A percentile compares a stretch with the other conserved stretches of the same genome.
phyloP scores from a whole-genome alignment of 2,329 filamentous ascomycete genomes.

The Truncatella angustata region DNA sequence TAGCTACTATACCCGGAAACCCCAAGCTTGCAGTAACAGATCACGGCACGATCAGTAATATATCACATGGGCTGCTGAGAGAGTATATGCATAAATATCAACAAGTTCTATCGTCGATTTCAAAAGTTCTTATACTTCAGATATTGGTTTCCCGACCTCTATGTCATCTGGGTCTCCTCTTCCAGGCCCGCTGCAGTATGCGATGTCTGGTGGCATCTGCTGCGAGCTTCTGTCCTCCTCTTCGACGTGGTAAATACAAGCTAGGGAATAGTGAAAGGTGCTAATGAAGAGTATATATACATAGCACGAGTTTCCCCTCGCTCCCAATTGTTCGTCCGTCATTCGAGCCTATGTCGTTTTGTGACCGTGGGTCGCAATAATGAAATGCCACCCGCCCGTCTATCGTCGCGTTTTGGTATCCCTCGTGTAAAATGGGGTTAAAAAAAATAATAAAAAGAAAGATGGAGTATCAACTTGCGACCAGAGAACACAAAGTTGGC shows the following conservation, averaged over 20 bases:
- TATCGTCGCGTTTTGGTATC: conserved; percentile 28
- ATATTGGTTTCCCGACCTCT: neutral
- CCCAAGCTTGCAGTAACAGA: no score
- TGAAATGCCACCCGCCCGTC: conserved; percentile 17
- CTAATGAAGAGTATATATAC: conserved; percentile 10
- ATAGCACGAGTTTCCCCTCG: neutral
- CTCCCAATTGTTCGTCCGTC: neutral
- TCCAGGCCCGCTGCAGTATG: no score
- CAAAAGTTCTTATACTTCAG: neutral
- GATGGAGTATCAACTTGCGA: conserved; percentile 10
- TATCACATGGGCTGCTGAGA: no score
- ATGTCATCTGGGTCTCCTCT: neutral
- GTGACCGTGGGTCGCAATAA: conserved; percentile 16
- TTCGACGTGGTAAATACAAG: conserved; percentile 13
- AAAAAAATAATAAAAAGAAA: neutral
- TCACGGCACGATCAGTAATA: no score
- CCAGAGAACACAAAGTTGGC: neutral
- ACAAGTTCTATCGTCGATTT: no score
- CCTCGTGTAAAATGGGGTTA: conserved; percentile 17
- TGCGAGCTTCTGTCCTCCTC: neutral
- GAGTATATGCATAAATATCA: no score
- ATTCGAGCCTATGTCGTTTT: neutral
- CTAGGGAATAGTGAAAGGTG: neutral
- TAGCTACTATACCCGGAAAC: no score
- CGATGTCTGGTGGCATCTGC: conserved; percentile 6